A percentile compares a stretch with the other conserved stretches of the same genome.
Conservation (phyloP, 306 rosid genomes). For the Cyclanthera cordifolia region DNA sequence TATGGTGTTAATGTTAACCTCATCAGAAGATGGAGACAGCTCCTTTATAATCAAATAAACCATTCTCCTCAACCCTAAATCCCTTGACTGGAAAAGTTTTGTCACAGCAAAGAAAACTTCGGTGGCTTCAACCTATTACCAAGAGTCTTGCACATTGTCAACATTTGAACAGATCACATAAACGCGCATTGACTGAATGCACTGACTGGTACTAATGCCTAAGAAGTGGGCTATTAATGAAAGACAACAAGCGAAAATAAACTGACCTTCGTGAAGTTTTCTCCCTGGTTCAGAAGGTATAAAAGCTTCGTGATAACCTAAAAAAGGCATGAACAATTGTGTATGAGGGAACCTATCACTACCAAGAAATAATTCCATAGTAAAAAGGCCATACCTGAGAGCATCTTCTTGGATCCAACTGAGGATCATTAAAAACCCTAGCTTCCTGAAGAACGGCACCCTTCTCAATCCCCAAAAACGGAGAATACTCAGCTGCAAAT, state of each 20-base stretch:
- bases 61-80: conserved; percentile 96
- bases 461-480: conserved; percentile 89
- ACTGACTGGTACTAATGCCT: neutral
- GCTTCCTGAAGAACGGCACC: conserved; percentile 98
- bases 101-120: conserved; percentile 97
- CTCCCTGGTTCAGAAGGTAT: conserved; percentile 90
- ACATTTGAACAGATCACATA: neutral
- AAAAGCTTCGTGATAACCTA: conserved; percentile 93
- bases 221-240: neutral
- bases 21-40: conserved; percentile 94
- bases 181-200: too few relatives aligned
- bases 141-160: neutral
- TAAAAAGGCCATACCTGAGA: conserved; percentile 55
- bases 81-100: conserved; percentile 88
- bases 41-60: conserved; percentile 96
- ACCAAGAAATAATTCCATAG: neutral
- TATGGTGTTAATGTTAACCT: conserved; percentile 41
- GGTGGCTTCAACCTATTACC: conserved; percentile 72
- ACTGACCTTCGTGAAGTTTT: conserved; percentile 77
- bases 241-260: neutral
- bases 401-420: conserved; percentile 87
- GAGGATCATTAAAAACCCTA: conserved; percentile 96
- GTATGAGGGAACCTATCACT: neutral
- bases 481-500: conserved; percentile 68
- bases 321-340: conserved; percentile 15